Percentiles rank a stretch among this genome's conserved stretches.
Conservation (phyloP, 2,329 filamentous ascomycete genomes). For the Bipolaris cookei region DNA sequence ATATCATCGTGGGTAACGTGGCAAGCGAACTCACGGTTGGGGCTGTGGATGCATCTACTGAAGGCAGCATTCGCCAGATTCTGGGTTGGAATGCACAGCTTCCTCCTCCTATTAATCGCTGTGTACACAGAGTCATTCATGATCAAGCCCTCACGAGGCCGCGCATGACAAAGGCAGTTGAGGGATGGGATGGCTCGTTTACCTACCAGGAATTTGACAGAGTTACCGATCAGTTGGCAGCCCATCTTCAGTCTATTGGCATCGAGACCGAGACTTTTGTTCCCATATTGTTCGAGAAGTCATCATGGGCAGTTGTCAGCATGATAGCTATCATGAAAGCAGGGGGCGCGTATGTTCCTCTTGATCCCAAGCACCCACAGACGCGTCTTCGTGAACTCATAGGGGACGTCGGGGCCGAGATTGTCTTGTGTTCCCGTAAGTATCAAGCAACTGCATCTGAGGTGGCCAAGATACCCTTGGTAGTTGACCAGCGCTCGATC, state of each 20-base stretch:
- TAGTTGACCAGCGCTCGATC: conserved; percentile 52
- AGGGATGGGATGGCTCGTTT: conserved; percentile 40
- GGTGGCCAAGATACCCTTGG: conserved; percentile 30
- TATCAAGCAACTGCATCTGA: conserved; percentile 30
- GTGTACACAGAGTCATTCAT: conserved; percentile 39
- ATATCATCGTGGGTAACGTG: conserved; percentile 22
- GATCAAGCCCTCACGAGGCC: conserved; percentile 41
- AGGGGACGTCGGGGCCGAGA: conserved; percentile 36
- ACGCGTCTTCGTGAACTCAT: conserved; percentile 48
- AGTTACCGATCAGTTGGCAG: conserved; percentile 35
- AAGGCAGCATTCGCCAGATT: conserved; percentile 32
- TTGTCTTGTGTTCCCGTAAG: conserved; percentile 37
- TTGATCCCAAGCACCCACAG: conserved; percentile 48
- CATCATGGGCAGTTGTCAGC: conserved; percentile 38
- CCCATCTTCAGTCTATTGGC: conserved; percentile 35
- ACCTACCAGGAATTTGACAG: conserved; percentile 45
- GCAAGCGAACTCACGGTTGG: conserved; percentile 31
- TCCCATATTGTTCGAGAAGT: conserved; percentile 49
- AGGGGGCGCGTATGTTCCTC: conserved; percentile 46
- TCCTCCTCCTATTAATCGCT: conserved; percentile 33
- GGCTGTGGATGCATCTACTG: conserved; percentile 33
- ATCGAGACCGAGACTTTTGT: conserved; percentile 41
- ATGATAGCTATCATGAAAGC: conserved; percentile 50
- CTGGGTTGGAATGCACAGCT: conserved; percentile 39
- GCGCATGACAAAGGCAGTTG: conserved; percentile 37